A percentile compares a stretch with the other conserved stretches of the same genome.
Conservation (phyloP, 768 basidiomycete genomes). For the Rhodotorula sphaerocarpa region DNA sequence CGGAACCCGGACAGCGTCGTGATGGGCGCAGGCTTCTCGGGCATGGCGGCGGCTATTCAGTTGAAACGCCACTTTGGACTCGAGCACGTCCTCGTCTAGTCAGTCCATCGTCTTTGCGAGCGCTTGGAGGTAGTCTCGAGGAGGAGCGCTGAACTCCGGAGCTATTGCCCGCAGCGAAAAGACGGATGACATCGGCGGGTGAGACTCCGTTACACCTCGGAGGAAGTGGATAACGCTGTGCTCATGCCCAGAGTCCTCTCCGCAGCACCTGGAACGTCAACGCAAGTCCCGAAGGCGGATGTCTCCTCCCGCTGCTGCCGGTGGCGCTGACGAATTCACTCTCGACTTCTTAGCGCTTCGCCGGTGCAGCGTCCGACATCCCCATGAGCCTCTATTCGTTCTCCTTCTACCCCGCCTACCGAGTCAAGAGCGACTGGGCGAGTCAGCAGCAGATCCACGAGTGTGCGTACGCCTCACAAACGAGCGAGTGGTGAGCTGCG, state of each 20-base stretch:
- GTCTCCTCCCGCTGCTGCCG: too few species aligned
- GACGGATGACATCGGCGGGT: slow-evolving; percentile 6
- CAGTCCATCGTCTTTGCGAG: not conserved
- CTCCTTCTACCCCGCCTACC: slow-evolving; percentile 21
- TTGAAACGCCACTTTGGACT: slow-evolving; percentile 33
- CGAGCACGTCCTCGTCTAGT: slow-evolving; percentile 37
- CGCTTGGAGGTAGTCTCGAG: not conserved
- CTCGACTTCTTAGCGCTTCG: not conserved
- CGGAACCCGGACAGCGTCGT: slow-evolving; percentile 15
- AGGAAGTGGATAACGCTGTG: too few species aligned
- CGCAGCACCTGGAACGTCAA: slow-evolving; percentile 10
- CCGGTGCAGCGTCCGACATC: slow-evolving; percentile 22
- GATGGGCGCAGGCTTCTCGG: slow-evolving; percentile 37
- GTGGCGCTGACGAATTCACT: too few species aligned
- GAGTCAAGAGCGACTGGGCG: not conserved
- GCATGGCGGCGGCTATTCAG: slow-evolving; percentile 37
- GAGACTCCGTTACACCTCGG: not conserved
- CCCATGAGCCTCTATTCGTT: slow-evolving; percentile 19
- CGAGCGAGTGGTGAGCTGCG: too few species aligned
- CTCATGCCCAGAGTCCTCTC: not conserved
- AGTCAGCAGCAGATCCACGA: not conserved
- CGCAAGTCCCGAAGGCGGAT: not conserved
- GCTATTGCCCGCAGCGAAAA: slow-evolving; percentile 1
- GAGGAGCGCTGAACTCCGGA: not conserved
- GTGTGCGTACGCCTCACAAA: slow-evolving; percentile 13